phyloP scores from a whole-genome alignment of 78 protist species.

The Cavenderia fasciculata region DNA sequence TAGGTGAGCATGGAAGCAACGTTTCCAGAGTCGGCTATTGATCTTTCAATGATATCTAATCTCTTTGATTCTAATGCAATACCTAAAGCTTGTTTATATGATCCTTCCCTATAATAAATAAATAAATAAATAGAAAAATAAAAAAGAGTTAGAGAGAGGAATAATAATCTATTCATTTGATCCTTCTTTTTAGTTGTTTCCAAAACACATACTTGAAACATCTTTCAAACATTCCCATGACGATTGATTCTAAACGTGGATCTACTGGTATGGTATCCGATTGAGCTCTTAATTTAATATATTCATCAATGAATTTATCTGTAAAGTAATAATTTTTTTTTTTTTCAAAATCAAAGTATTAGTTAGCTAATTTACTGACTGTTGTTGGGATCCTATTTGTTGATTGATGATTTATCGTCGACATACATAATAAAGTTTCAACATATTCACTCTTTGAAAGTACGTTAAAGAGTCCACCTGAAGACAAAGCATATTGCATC shows the following conservation, averaged over 20 bases:
- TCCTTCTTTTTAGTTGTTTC: no score
- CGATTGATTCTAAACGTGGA: conserved; percentile 82
- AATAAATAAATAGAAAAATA: background rate
- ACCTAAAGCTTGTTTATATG: conserved; percentile 91
- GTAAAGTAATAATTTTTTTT: background rate
- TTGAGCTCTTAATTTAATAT: conserved; percentile 74
- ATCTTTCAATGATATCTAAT: conserved; percentile 91
- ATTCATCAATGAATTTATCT: conserved; percentile 88
- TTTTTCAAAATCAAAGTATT: background rate
- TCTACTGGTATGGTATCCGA: conserved; percentile 52
- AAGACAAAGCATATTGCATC: conserved; percentile 89
- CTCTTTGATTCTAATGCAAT: conserved; percentile 95
- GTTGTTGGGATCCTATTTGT: background rate
- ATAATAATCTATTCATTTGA: background rate
- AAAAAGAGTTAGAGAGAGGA: background rate
- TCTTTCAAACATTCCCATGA: conserved; percentile 89
- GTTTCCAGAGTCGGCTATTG: conserved; percentile 68
- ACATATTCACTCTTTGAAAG: conserved; percentile 79
- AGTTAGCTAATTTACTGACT: background rate
- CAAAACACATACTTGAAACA: conserved; percentile 76
- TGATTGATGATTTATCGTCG: conserved; percentile 37
- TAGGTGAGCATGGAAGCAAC: conserved; percentile 69
- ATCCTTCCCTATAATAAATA: conserved; percentile 28
- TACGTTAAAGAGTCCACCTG: conserved; percentile 92
- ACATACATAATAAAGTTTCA: conserved; percentile 77